Evolutionary conservation across 1,139 yeast genomes (phyloP), one percentile per base, ranked within the genome.

Genomic region (Kodamaea sp.): DNA sequence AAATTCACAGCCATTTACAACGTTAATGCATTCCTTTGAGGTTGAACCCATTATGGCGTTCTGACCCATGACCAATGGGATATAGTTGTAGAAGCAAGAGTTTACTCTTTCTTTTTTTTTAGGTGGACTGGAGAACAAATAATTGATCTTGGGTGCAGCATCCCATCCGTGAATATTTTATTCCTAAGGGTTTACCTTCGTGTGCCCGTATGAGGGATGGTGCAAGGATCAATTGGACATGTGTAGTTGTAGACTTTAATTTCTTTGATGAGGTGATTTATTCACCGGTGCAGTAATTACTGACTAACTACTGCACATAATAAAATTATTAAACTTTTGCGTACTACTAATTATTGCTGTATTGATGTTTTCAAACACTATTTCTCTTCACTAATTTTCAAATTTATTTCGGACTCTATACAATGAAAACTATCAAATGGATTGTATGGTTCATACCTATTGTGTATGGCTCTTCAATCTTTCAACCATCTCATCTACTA

Each of bases 71-170:
- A 81, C 84, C 70, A 70, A 68, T 70, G 73, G 83, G 72, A 73
- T 76, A 73, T 70, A 63, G 77, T 70, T 66, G 70, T 63, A 57
- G 53, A 51, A 38, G 29, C 15, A 11, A 12, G 39, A 27, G 28
- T 34, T 15, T 26, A 27, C 20, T 25, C 30, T 20, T 53, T 47
- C 46, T 43, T 49, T 57, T 53, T 57, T 54, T 48, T 49, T 53
- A 53, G 54, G 56, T 74, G 84, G 76, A 73, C 85, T 79, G 87
- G 81, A 81, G 86, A 81, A 50, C 49, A 73, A 74, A 65, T 59
- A 36, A 73, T 70, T 64, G 79, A 72, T 82, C 89, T 82, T 79
- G 89, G 89, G 89, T 82, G 89, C 89, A 79, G 81, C 80, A 71
- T 63, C 67, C 72, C 85, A 78, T 79, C 69, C 58, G 78, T 64